Conservation (phyloP, 208 protist species). For the Strigomonas galati region DNA sequence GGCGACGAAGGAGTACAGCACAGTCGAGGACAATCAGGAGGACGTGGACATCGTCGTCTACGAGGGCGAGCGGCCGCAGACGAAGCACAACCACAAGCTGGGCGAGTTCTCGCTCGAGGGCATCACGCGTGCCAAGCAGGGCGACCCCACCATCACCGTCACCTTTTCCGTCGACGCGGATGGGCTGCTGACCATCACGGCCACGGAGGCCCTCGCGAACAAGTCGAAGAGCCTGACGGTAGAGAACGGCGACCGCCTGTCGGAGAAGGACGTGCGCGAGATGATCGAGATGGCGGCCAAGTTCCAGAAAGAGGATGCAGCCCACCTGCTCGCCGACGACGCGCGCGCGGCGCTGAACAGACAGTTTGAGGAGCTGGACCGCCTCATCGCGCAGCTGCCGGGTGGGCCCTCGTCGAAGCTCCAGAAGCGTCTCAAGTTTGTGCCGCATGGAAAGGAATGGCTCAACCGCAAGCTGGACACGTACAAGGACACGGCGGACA, state of each 20-base stretch:
- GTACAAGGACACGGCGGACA: conserved; percentile 37
- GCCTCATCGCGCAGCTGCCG: conserved; percentile 28
- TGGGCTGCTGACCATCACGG: conserved; percentile 97
- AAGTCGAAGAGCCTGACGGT: conserved; percentile 94
- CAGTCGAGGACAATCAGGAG: conserved; percentile 97
- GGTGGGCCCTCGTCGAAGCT: conserved; percentile 41
- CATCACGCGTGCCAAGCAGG: conserved; percentile 95
- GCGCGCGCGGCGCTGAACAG: conserved; percentile 24
- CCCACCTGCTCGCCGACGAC: conserved; percentile 24
- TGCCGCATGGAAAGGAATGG: conserved; percentile 58
- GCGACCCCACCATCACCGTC: conserved; percentile 98
- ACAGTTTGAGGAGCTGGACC: conserved; percentile 38
- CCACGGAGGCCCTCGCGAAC: conserved; percentile 93
- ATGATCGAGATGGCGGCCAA: conserved; percentile 57
- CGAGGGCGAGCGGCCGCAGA: conserved; percentile 98
- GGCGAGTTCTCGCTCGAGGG: conserved; percentile 90
- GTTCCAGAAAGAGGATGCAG: conserved; percentile 38
- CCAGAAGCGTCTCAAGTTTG: conserved; percentile 53
- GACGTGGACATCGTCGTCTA: conserved; percentile 99
- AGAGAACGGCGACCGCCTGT: conserved; percentile 72
- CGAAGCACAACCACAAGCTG: conserved; percentile 98
- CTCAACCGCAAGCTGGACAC: conserved; percentile 37
- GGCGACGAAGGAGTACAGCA: conserved; percentile 95
- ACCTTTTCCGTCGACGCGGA: conserved; percentile 97
- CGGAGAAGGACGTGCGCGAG: conserved; percentile 44